Conservation (phyloP, 2,329 filamentous ascomycete species). For the Penicillium sp. region DNA sequence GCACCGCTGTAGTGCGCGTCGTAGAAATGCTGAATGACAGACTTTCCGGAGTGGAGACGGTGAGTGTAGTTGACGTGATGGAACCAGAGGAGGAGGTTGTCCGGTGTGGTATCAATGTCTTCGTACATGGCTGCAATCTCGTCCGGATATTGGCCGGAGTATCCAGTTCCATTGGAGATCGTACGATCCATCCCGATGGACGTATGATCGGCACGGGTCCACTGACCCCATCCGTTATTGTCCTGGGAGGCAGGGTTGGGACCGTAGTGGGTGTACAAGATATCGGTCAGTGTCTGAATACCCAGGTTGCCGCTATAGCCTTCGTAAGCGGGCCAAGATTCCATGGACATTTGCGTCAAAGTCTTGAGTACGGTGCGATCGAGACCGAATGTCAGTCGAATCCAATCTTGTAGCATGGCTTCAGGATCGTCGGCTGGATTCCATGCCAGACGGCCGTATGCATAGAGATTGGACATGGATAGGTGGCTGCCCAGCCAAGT, state of each 20-base stretch:
- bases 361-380: slow-evolving; percentile 56
- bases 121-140: slow-evolving; percentile 61
- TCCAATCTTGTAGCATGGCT: slow-evolving; percentile 63
- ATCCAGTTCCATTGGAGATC: slow-evolving; percentile 64
- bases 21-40: slow-evolving; percentile 67
- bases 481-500: slow-evolving; percentile 70
- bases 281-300: slow-evolving; percentile 67
- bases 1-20: slow-evolving; percentile 62
- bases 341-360: slow-evolving; percentile 63
- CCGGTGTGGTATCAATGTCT: slow-evolving; percentile 61
- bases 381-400: slow-evolving; percentile 62
- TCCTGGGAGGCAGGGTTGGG: slow-evolving; percentile 67
- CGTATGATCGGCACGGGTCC: slow-evolving; percentile 62
- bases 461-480: slow-evolving; percentile 70
- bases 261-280: slow-evolving; percentile 65
- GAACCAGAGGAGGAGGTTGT: slow-evolving; percentile 70
- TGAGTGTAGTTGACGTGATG: slow-evolving; percentile 70
- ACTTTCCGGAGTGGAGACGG: slow-evolving; percentile 60
- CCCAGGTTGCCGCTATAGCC: slow-evolving; percentile 70
- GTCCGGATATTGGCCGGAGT: slow-evolving; percentile 63
- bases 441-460: slow-evolving; percentile 67
- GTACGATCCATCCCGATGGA: slow-evolving; percentile 71
- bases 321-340: slow-evolving; percentile 69
- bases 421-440: slow-evolving; percentile 52
- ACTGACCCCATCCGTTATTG: slow-evolving; percentile 68